phyloP scores from a whole-genome alignment of 169 alveolate genomes.

The Eimeria zaria region DNA sequence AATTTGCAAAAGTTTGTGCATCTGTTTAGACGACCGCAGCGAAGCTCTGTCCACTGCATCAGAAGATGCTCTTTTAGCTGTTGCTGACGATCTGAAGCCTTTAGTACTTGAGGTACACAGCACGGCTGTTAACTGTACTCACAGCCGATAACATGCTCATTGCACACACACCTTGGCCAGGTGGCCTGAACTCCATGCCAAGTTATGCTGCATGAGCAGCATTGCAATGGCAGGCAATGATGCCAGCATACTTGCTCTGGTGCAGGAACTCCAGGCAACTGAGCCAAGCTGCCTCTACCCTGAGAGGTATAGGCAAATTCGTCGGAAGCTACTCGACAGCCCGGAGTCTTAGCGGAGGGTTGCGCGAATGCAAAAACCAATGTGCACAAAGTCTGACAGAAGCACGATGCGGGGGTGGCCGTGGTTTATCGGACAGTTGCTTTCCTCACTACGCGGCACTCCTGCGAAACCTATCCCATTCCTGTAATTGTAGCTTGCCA shows the following conservation, averaged over 20 bases:
- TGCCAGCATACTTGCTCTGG: not conserved
- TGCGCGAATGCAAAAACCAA: not conserved
- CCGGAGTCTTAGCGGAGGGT: not conserved
- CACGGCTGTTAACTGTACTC: not conserved
- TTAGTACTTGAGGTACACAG: slow-evolving; percentile 24
- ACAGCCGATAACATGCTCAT: not conserved
- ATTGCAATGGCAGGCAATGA: not conserved
- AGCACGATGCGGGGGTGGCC: not conserved
- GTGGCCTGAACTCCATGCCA: not conserved
- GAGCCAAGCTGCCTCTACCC: slow-evolving; percentile 64
- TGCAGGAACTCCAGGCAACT: slow-evolving; percentile 52
- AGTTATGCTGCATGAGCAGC: not conserved
- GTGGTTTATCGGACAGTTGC: not conserved
- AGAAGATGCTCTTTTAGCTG: slow-evolving; percentile 63
- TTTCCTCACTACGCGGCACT: not conserved
- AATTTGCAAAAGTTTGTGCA: slow-evolving; percentile 34
- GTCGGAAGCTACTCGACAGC: slow-evolving; percentile 31
- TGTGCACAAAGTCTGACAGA: not conserved
- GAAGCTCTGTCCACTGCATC: slow-evolving; percentile 27
- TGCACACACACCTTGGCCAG: not conserved
- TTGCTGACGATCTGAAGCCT: not conserved
- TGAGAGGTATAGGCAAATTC: slow-evolving; percentile 26
- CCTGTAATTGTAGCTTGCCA: not conserved
- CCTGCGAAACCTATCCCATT: not conserved
- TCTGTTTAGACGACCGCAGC: slow-evolving; percentile 64